phyloP scores from a whole-genome alignment of 305 asterid genomes.

The Ilex paraguariensis region DNA sequence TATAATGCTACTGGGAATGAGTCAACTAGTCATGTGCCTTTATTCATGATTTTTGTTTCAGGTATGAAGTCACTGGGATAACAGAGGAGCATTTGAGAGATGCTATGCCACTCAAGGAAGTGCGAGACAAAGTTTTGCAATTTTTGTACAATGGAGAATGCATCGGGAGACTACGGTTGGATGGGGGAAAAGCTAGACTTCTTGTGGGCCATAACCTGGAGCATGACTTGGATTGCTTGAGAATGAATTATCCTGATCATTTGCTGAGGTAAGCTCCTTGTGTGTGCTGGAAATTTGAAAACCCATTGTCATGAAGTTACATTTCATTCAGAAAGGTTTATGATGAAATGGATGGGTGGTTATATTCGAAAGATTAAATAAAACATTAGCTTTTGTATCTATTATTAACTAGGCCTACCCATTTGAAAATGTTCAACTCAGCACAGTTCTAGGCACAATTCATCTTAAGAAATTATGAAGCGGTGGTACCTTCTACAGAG shows the following conservation, averaged over 20 bases:
- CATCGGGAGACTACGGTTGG: conserved; percentile 28
- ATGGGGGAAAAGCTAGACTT: conserved; percentile 41
- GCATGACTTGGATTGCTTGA: conserved; percentile 32
- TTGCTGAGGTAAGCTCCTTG: conserved; percentile 36
- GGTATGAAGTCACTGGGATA: conserved; percentile 48
- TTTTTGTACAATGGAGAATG: conserved; percentile 46
- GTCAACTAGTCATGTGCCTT: background rate
- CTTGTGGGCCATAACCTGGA: conserved; percentile 46
- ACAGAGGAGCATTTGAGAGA: conserved; percentile 41
- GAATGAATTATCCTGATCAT: conserved; percentile 42
- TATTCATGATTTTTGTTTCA: conserved; percentile 9
- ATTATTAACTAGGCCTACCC: too few relatives aligned
- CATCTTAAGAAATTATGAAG: too few relatives aligned
- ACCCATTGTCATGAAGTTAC: conserved; percentile 7
- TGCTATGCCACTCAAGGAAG: conserved; percentile 48
- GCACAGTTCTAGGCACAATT: too few relatives aligned
- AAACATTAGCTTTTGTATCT: too few relatives aligned
- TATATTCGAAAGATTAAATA: too few relatives aligned
- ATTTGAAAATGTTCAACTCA: too few relatives aligned
- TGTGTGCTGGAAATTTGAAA: conserved; percentile 11
- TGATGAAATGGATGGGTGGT: background rate
- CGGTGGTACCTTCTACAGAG: too few relatives aligned
- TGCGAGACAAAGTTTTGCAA: conserved; percentile 30
- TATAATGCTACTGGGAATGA: background rate
- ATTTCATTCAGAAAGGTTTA: background rate